Percentiles rank a stretch among this genome's conserved stretches.
Conservation (phyloP, 345 rosid species). For the Citrus cavaleriei region DNA sequence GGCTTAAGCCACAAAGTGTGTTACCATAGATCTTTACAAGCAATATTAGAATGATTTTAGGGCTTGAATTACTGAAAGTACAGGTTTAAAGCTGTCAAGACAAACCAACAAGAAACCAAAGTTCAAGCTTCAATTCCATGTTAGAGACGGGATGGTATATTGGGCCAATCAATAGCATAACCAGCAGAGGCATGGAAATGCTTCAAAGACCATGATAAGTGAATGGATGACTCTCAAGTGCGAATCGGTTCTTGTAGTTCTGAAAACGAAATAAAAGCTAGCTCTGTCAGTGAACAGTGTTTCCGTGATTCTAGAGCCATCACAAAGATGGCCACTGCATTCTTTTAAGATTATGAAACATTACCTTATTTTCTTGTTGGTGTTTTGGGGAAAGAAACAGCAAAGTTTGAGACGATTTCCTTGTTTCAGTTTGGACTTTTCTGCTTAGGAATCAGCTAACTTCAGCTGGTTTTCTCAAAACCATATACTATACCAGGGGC, state of each 20-base stretch:
- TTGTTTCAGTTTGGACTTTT: neutral
- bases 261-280: constrained; percentile 10
- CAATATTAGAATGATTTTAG: neutral
- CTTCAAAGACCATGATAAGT: neutral
- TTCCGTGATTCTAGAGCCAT: neutral
- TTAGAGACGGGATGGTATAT: neutral
- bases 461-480: neutral
- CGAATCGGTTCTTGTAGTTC: neutral
- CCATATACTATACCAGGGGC: neutral
- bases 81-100: too few relatives aligned
- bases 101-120: neutral
- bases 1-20: too few relatives aligned
- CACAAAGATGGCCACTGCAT: neutral
- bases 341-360: neutral
- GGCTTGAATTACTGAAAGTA: too few relatives aligned
- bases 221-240: neutral
- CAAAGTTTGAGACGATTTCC: neutral
- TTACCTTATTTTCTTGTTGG: neutral
- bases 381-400: neutral
- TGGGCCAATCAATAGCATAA: neutral
- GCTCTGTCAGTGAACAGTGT: neutral
- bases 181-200: neutral
- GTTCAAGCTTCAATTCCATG: neutral
- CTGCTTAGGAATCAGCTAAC: neutral
- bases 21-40: neutral